Percentiles rank a stretch among this genome's conserved stretches.
phyloP scores from a whole-genome alignment of 106 monocot species.

The Acorus gramineus region DNA sequence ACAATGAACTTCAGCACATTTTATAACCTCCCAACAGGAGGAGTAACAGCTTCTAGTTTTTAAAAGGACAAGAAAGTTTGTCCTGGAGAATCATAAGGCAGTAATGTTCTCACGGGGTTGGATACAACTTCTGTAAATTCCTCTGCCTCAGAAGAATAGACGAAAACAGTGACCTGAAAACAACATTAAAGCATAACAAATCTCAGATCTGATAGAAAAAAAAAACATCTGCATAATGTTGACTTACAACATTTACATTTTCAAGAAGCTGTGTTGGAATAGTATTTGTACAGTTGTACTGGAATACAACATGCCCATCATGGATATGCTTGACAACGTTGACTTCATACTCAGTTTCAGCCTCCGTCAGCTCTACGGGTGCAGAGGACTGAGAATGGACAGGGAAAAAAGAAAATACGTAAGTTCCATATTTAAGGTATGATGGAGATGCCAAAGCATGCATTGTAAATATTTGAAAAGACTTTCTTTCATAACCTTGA shows the following conservation, averaged over 20 bases:
- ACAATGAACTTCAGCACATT: conserved; percentile 89
- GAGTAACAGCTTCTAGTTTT: conserved; percentile 56
- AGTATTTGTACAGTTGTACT: conserved; percentile 96
- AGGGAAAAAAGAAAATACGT: conserved; percentile 2
- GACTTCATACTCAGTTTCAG: conserved; percentile 95
- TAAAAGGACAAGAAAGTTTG: conserved; percentile 88
- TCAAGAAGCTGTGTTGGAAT: conserved; percentile 89
- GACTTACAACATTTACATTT: conserved; percentile 31
- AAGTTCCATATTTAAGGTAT: background rate
- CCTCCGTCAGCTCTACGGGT: conserved; percentile 90
- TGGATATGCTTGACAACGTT: conserved; percentile 91
- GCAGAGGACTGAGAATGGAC: conserved; percentile 64
- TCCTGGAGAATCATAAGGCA: conserved; percentile 89
- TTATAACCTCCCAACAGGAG: conserved; percentile 70
- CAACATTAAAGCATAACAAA: background rate
- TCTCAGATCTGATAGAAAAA: background rate
- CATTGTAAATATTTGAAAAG: too few species aligned
- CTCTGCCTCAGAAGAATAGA: conserved; percentile 92
- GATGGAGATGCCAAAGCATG: background rate
- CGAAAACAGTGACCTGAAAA: conserved; percentile 69
- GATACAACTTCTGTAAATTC: conserved; percentile 68
- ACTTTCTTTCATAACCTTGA: conserved; percentile 44
- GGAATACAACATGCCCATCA: conserved; percentile 72
- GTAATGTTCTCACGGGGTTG: conserved; percentile 51
- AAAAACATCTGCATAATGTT: background rate